Conservation (phyloP, 2,329 filamentous ascomycete species). For the Neonectria ditissima region DNA sequence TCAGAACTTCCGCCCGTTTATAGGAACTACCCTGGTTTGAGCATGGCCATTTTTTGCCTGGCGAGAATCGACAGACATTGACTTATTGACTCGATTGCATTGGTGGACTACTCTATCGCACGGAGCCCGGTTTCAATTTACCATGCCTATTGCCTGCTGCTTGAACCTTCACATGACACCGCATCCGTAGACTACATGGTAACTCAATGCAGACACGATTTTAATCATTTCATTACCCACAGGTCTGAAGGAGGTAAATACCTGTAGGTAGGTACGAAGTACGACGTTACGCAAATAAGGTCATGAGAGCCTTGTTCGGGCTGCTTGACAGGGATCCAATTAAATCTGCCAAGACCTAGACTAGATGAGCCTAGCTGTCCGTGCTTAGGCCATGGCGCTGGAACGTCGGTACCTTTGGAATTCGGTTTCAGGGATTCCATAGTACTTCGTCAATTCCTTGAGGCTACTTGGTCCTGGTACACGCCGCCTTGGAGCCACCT, state of each 20-base stretch:
- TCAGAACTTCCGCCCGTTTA: too few relatives aligned
- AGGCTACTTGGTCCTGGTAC: conserved; percentile 31
- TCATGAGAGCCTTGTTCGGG: conserved; percentile 10
- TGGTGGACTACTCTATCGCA: too few relatives aligned
- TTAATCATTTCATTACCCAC: background rate
- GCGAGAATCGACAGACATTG: too few relatives aligned
- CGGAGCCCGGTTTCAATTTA: background rate
- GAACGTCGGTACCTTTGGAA: conserved; percentile 29
- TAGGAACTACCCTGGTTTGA: too few relatives aligned
- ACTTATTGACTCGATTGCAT: too few relatives aligned
- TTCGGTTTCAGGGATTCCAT: conserved; percentile 21
- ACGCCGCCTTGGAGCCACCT: conserved; percentile 34
- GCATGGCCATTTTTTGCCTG: background rate
- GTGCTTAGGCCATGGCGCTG: conserved; percentile 32
- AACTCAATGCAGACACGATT: background rate
- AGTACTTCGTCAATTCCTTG: conserved; percentile 37
- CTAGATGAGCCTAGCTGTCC: conserved; percentile 15
- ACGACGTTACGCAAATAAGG: background rate
- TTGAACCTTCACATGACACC: background rate
- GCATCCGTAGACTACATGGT: background rate
- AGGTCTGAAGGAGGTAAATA: too few relatives aligned
- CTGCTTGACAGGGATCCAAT: conserved; percentile 33
- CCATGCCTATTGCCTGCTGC: background rate
- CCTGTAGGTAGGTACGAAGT: too few relatives aligned
- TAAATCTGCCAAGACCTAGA: conserved; percentile 23